Conservation (phyloP, 2,329 filamentous ascomycete species). For the Aspergillus phoenicis region DNA sequence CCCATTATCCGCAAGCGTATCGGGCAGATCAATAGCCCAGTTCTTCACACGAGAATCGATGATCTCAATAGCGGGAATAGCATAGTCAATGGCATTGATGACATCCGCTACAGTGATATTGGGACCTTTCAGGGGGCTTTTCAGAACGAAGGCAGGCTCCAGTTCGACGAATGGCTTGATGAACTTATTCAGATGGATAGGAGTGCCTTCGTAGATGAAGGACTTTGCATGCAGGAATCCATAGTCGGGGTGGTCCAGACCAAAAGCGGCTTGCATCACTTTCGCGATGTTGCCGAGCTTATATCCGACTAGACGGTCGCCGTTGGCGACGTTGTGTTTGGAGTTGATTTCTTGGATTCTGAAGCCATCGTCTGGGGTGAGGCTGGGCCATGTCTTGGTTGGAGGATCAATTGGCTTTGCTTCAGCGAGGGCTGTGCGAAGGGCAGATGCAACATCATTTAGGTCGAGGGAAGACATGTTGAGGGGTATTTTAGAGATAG, state of each 20-base stretch:
- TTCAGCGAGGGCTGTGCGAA: slow-evolving; percentile 17
- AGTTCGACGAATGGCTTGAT: slow-evolving; percentile 25
- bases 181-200: slow-evolving; percentile 10
- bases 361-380: slow-evolving; percentile 19
- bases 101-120: slow-evolving; percentile 24
- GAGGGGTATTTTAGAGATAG: too few relatives aligned
- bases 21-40: slow-evolving; percentile 22
- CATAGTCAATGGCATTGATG: slow-evolving; percentile 23
- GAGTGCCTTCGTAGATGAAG: slow-evolving; percentile 22
- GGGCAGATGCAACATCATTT: slow-evolving; percentile 16
- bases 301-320: slow-evolving; percentile 23
- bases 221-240: slow-evolving; percentile 22
- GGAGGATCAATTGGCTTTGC: slow-evolving; percentile 19
- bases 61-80: slow-evolving; percentile 22
- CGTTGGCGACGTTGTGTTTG: slow-evolving; percentile 18
- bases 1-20: slow-evolving; percentile 24
- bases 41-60: slow-evolving; percentile 23
- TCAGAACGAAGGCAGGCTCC: slow-evolving; percentile 22
- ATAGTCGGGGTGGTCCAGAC: slow-evolving; percentile 25
- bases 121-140: slow-evolving; percentile 14
- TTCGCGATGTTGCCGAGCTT: slow-evolving; percentile 27
- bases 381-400: slow-evolving; percentile 20
- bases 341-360: slow-evolving; percentile 20
- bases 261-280: slow-evolving; percentile 26
- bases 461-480: background rate